These are phyloP conservation scores for Cicer arietinum DNA, from an alignment of 306 rosid genomes.

Conservation along the genomic window DNA sequence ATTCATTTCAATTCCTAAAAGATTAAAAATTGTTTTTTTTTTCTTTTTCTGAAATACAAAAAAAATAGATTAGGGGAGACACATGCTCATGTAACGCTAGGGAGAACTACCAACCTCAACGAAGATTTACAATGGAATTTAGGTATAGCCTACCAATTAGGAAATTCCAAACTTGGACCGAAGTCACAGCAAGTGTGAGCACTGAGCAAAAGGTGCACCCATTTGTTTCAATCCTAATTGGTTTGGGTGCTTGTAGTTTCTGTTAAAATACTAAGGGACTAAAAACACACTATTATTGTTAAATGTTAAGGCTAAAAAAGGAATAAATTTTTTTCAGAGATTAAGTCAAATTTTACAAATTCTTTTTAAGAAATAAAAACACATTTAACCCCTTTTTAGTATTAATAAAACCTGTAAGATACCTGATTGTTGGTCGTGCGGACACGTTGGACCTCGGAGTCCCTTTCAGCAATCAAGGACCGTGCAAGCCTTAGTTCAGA, in stretches of 20 bases:
- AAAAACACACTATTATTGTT: background rate
- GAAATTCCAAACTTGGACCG: background rate
- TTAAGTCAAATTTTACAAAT: background rate
- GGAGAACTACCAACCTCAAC: background rate
- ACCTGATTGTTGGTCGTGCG: constrained; percentile 92
- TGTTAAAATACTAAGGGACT: background rate
- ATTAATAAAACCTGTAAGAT: constrained; percentile 14
- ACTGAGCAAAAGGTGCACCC: background rate
- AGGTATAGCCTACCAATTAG: background rate
- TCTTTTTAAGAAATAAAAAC: background rate
- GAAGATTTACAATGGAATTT: background rate
- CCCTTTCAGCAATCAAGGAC: constrained; percentile 92
- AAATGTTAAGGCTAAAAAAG: background rate
- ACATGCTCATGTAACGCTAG: background rate
- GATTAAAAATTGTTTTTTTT: background rate
- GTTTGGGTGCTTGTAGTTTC: background rate
- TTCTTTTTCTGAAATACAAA: background rate
- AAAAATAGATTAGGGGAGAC: background rate
- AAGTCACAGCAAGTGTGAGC: background rate
- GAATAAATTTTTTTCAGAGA: background rate
- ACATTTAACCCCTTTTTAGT: background rate
- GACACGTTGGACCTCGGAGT: constrained; percentile 78
- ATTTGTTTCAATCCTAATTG: background rate
- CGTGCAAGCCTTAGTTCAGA: constrained; percentile 95
- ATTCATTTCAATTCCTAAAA: background rate